Conservation (phyloP, 352 stramenopile species). For the Globisporangium cederbergense region DNA sequence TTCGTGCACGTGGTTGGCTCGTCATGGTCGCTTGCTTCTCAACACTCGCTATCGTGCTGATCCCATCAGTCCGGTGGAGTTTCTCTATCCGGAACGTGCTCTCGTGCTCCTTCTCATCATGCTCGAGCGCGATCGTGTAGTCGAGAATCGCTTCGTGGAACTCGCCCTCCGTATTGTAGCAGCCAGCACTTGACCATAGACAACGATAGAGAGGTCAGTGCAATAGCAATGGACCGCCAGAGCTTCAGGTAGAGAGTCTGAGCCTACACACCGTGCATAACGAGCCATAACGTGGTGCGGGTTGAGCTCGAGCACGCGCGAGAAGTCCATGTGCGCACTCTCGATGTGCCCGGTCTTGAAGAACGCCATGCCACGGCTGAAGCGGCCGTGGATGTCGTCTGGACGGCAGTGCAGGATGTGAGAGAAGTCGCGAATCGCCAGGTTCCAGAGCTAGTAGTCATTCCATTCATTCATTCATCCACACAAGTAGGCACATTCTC, state of each 20-base stretch:
- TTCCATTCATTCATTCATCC: neutral
- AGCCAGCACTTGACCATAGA: conserved; percentile 37
- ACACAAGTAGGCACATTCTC: too few species aligned
- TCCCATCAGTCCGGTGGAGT: conserved; percentile 22
- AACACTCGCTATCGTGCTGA: neutral
- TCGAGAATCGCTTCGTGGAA: conserved; percentile 74
- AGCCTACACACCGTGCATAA: conserved; percentile 39
- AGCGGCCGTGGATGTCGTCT: conserved; percentile 59
- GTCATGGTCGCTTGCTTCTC: neutral
- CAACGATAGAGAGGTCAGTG: neutral
- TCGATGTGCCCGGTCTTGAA: conserved; percentile 55
- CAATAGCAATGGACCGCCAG: too few species aligned
- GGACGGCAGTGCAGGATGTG: conserved; percentile 40
- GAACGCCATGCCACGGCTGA: conserved; percentile 71
- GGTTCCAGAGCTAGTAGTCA: conserved; percentile 32
- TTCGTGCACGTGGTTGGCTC: neutral
- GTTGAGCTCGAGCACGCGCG: conserved; percentile 56
- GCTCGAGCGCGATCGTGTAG: conserved; percentile 64
- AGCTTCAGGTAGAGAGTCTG: neutral
- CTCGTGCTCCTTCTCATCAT: conserved; percentile 55
- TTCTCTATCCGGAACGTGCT: conserved; percentile 22
- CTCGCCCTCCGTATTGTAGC: conserved; percentile 67
- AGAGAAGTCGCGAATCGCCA: conserved; percentile 53
- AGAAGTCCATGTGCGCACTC: conserved; percentile 61
- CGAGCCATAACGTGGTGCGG: conserved; percentile 77